Evolutionary conservation across 306 rosid species (phyloP).

Genomic region (Begonia fuchsioides): DNA sequence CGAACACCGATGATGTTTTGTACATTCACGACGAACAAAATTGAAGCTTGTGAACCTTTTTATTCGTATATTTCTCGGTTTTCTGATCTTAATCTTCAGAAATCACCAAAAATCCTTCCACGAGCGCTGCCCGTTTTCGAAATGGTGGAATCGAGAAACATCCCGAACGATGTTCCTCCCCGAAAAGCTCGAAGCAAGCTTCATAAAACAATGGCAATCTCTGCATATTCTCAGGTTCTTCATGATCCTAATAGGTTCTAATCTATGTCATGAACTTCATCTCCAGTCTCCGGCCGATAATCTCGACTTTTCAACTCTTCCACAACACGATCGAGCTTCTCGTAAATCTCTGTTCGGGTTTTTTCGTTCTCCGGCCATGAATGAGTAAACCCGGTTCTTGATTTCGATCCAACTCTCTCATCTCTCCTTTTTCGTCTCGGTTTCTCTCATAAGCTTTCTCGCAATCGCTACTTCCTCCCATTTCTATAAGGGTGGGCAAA

Average conservation of each 20-base stretch:
- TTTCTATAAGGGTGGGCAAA: no score
- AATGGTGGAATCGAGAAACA: slow-evolving; percentile 67
- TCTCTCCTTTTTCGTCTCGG: slow-evolving; percentile 55
- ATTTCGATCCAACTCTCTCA: slow-evolving; percentile 85
- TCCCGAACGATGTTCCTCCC: slow-evolving; percentile 65
- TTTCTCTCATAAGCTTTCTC: slow-evolving; percentile 56
- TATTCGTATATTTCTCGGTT: no score
- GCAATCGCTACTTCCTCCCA: slow-evolving; percentile 76
- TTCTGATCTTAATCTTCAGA: not conserved
- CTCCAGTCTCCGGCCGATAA: slow-evolving; percentile 38
- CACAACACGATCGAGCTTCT: slow-evolving; percentile 40
- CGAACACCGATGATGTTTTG: no score
- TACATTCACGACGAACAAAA: no score
- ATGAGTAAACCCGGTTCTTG: slow-evolving; percentile 50
- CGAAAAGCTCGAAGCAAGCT: slow-evolving; percentile 32
- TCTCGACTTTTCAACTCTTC: slow-evolving; percentile 41
- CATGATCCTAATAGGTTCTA: slow-evolving; percentile 75
- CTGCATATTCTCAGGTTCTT: slow-evolving; percentile 89
- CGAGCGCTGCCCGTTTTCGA: slow-evolving; percentile 42
- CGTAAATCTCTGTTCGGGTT: slow-evolving; percentile 53
- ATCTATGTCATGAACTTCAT: slow-evolving; percentile 57
- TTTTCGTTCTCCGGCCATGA: slow-evolving; percentile 63
- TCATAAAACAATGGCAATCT: slow-evolving; percentile 81
- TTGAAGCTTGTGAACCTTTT: no score
- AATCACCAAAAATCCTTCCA: slow-evolving; percentile 70